Base-by-base conservation (phyloP, 768 basidiomycete genomes). In the Strobilomyces confusus region DNA sequence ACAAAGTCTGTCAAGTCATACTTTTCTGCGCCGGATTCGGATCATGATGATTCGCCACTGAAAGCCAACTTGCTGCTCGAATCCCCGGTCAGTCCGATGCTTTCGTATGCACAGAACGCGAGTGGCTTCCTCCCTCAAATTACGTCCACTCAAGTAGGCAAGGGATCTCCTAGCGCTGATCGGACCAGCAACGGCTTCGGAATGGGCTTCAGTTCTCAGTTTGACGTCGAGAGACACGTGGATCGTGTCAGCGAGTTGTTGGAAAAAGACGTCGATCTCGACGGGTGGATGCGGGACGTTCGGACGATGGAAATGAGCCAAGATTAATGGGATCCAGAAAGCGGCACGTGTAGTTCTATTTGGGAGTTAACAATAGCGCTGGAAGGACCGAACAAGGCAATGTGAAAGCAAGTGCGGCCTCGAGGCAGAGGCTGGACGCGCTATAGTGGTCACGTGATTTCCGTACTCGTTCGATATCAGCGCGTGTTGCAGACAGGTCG, bases 201-300 rank as follows among this genome's bases (percentile, higher is more conserved):
- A 56, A 68, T 72, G 68, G 75, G 74, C 3, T 83, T 77, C 59
- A 81, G 77, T 54, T 83, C 84, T 5, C 83, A 84, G 56, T 78
- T 80, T 51, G 79, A 82, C 53, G 72, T 84, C 3, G 79, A 82
- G 59, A 74, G 71, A n/a, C 74, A 77, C 56, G 75, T 81, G 17
- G 77, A 79, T 44, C 65, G 73, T 57, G 82, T 82, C 6, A 77
- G 73, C 44, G 80, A 78, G 63, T 61, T 83, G 56, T 66, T 85
- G 55, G 80, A 81, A 62, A 73, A 74, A 56, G 85, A 84, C 54
- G 75, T 84, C 5, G 82, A 83, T 56, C 81, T 77, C 56, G 75
- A 72, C 34, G 77, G 73, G 9, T 84, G 80, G 81, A 58, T 80
- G 60, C 73, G 65, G 40, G 76, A 79, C 58, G 58, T 71, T 30